A percentile compares a stretch with the other conserved stretches of the same genome.
Evolutionary conservation across 2,329 filamentous ascomycete genomes (phyloP).

Genomic region (Huntiella decipiens): DNA sequence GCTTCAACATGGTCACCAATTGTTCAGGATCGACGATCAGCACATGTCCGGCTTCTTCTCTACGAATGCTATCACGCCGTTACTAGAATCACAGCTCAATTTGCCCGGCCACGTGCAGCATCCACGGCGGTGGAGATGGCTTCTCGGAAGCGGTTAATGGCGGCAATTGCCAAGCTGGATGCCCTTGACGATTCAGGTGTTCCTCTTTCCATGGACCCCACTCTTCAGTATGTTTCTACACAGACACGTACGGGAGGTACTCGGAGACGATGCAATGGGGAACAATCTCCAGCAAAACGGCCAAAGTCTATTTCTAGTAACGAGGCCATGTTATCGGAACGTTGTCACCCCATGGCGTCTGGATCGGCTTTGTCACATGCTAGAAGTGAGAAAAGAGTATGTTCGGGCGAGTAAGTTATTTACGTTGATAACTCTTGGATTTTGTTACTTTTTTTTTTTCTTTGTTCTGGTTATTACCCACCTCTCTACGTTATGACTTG

Average conservation of each 20-base stretch:
- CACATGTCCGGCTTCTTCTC: conserved; percentile 29
- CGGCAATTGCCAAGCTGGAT: conserved; percentile 27
- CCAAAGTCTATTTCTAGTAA: conserved; percentile 17
- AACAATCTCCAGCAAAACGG: conserved; percentile 27
- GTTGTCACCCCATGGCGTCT: too few species aligned
- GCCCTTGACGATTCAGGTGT: conserved; percentile 13
- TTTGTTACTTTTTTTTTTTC: too few species aligned
- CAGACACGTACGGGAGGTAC: background rate
- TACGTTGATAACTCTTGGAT: too few species aligned
- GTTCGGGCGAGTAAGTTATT: too few species aligned
- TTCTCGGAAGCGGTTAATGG: conserved; percentile 31
- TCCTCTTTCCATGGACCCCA: background rate
- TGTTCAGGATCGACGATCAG: conserved; percentile 26
- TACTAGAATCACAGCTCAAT: conserved; percentile 32
- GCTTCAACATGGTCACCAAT: conserved; percentile 14
- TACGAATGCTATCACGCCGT: conserved; percentile 40
- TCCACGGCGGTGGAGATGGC: conserved; percentile 32
- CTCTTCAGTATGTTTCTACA: background rate
- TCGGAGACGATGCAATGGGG: conserved; percentile 20
- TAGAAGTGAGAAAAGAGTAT: too few species aligned
- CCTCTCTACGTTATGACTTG: too few species aligned
- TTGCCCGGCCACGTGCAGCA: conserved; percentile 31
- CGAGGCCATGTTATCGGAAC: background rate
- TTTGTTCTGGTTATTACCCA: too few species aligned
- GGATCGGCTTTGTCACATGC: too few species aligned